Base-by-base conservation (phyloP, 176 grass and related monocot species). In the Ensete ventricosum region DNA sequence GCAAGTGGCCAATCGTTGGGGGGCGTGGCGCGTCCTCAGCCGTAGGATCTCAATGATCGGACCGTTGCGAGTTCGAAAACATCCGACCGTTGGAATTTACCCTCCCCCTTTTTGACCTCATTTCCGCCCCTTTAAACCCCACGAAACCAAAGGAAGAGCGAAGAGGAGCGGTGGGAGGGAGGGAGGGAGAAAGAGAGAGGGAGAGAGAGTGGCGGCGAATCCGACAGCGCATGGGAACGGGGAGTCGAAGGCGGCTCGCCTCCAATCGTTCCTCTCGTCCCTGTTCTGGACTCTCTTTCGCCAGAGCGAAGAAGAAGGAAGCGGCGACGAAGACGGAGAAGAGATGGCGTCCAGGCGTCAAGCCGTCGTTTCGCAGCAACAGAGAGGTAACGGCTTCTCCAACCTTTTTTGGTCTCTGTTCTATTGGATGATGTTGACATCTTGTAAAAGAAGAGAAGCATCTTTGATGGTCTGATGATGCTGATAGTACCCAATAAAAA, bases 261-360 rank as follows among this genome's bases (percentile, higher is more conserved):
- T 96, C 82, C 79, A 84, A 12, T 89, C 89, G 16, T 88, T 91
- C 82, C 83, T 93, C 76, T 62, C 87, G 23, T 84, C 87, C 19
- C 83, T 90, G 72, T 74, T 90, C 52, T 82, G 80, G 4, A 85
- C 80, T 9, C 16, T 93, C 76, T 91, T 98, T 23, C 5, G 80
- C 8, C 78, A 79, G 67, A 53, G 10, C 29, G 70, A 79, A 48
- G 19, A 67, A 26, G 72, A 43, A 43, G 29, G 43, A 26, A 72
- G 50, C 19, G 27, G 50, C 19, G 17, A 76, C 12, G 50, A 75
- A 16, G 66, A 58, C 21, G 21, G 12, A 34, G 55, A 80, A 82
- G 71, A 72, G 73, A 99, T 99, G 96, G 96, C 86, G 43, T 81
- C 88, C 0, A 90, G 78, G 69, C 84, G 84, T 54, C 81, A 86